These are phyloP conservation scores for Nicotiana tabacum DNA, from an alignment of 257 asterid genomes.

Conservation along the genomic window DNA sequence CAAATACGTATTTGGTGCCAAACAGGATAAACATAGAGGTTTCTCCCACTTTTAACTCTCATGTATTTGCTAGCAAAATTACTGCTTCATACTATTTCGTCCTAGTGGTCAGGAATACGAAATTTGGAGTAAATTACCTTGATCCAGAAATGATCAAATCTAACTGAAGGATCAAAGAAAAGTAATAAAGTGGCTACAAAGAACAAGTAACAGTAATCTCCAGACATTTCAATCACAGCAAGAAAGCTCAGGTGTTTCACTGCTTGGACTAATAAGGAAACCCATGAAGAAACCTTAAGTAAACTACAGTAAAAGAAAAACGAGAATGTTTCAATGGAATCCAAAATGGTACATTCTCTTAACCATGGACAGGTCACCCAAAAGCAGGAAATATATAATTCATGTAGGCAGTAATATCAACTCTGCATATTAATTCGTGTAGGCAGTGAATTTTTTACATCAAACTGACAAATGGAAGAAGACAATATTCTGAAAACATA, in stretches of 20 bases:
- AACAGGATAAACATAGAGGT: background rate
- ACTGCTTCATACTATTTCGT: background rate
- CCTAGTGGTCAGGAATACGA: background rate
- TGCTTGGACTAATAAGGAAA: background rate
- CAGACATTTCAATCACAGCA: background rate
- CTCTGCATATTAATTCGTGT: background rate
- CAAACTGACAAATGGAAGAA: background rate
- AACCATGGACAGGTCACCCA: too few species aligned
- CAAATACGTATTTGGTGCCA: background rate
- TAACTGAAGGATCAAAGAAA: background rate
- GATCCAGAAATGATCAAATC: background rate
- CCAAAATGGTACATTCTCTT: background rate
- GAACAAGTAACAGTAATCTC: background rate
- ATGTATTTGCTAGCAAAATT: background rate
- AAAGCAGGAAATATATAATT: background rate
- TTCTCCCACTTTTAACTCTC: background rate
- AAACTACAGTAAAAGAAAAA: background rate
- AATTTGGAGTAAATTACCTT: background rate
- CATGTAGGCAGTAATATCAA: background rate
- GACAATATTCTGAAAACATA: background rate
- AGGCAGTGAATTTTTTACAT: background rate
- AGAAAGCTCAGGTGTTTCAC: background rate
- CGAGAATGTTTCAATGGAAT: background rate
- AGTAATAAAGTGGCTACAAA: background rate
- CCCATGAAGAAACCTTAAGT: background rate